These are phyloP conservation scores for Synchytrium microbalum DNA, from an alignment of 371 early-diverging fungal genomes.

Conservation along the genomic window DNA sequence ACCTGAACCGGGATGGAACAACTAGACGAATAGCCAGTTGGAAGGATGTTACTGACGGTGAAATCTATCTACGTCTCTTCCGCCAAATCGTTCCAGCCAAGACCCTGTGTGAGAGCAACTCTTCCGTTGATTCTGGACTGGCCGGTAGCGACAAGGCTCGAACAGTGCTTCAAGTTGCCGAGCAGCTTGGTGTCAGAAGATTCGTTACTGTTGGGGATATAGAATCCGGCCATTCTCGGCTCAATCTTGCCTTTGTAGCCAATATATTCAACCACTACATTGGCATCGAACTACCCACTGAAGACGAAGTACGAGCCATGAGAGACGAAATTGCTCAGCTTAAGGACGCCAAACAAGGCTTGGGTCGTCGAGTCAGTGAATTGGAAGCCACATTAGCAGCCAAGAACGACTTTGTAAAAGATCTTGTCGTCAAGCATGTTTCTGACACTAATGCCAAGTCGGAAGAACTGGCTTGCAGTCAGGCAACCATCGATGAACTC, in stretches of 20 bases:
- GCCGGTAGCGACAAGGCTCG: no score
- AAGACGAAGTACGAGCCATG: constrained; percentile 18
- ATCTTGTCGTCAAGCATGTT: no score
- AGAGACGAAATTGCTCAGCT: background rate
- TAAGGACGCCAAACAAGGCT: constrained; percentile 7
- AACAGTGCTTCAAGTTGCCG: constrained; percentile 16
- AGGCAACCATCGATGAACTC: constrained; percentile 6
- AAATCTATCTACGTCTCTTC: no score
- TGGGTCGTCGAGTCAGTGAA: constrained; percentile 5
- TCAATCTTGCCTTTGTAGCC: constrained; percentile 27
- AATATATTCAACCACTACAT: constrained; percentile 22
- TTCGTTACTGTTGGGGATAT: constrained; percentile 22
- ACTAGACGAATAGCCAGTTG: no score
- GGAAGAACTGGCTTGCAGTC: background rate
- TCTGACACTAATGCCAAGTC: background rate
- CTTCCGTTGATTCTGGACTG: no score
- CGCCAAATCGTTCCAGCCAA: no score
- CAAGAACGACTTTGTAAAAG: background rate
- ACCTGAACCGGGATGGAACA: no score
- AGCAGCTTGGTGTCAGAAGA: constrained; percentile 13
- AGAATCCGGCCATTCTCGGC: constrained; percentile 14
- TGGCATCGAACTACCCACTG: constrained; percentile 25
- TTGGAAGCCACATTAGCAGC: constrained; percentile 12
- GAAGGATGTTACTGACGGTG: no score
- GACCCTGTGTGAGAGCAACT: no score